phyloP scores from a whole-genome alignment of 768 basidiomycete species.

The Panellus pusillus region DNA sequence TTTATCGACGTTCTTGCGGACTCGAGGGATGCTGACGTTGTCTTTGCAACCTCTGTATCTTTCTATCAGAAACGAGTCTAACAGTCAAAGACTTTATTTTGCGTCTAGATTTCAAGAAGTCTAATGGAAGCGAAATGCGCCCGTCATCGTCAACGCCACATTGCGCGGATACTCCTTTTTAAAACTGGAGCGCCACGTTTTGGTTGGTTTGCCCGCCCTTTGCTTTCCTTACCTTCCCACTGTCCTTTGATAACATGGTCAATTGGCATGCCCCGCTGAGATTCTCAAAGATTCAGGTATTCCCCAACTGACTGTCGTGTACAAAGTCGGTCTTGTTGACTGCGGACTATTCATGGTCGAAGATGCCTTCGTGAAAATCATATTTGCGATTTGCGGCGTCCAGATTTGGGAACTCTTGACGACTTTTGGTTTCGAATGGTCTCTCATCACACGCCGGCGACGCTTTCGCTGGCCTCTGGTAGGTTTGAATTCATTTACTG shows the following conservation, averaged over 20 bases:
- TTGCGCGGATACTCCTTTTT: constrained; percentile 7
- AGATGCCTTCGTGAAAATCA: constrained; percentile 61
- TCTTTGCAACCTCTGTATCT: neutral
- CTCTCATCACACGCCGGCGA: constrained; percentile 55
- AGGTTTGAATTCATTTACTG: constrained; percentile 27
- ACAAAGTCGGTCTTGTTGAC: too few relatives aligned
- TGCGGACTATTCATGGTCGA: neutral
- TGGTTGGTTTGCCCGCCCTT: neutral
- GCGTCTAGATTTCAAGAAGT: constrained; percentile 7
- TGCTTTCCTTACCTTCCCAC: neutral
- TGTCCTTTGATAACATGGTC: constrained; percentile 37
- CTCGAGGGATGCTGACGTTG: neutral
- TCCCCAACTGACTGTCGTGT: neutral
- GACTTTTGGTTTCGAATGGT: constrained; percentile 69
- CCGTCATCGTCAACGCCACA: constrained; percentile 16
- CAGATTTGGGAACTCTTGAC: constrained; percentile 68
- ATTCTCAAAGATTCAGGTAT: constrained; percentile 43
- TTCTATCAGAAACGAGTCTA: neutral
- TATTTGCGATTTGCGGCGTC: constrained; percentile 64
- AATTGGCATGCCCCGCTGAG: constrained; percentile 49
- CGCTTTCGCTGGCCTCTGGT: constrained; percentile 72
- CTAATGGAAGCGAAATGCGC: constrained; percentile 14
- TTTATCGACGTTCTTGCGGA: too few relatives aligned
- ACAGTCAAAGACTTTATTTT: neutral
- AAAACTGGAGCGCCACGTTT: constrained; percentile 1